These are phyloP conservation scores for Tricladium varicosporioides DNA, from an alignment of 2,329 filamentous ascomycete species.

Conservation along the genomic window DNA sequence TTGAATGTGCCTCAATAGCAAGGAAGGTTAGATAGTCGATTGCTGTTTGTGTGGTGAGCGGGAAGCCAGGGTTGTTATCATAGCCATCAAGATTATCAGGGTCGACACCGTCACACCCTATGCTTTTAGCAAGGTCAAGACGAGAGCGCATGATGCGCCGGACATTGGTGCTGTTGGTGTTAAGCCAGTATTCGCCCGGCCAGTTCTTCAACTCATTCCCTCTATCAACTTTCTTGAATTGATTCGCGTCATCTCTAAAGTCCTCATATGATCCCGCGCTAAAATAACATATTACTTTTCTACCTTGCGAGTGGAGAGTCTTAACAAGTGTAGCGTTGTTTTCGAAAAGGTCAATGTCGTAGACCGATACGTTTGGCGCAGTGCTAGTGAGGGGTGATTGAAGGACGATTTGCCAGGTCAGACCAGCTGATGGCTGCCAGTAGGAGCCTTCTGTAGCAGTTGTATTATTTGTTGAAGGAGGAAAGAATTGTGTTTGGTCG, in stretches of 20 bases:
- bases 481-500: background rate
- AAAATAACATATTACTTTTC: slow-evolving; percentile 72
- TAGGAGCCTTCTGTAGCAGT: slow-evolving; percentile 9
- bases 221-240: slow-evolving; percentile 53
- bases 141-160: slow-evolving; percentile 61
- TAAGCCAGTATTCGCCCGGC: slow-evolving; percentile 65
- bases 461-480: background rate
- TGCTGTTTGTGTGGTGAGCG: slow-evolving; percentile 53
- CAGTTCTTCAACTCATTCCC: slow-evolving; percentile 60
- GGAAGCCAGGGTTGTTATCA: slow-evolving; percentile 63
- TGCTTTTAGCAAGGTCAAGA: slow-evolving; percentile 54
- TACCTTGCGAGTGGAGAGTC: slow-evolving; percentile 46
- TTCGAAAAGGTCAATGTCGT: slow-evolving; percentile 42
- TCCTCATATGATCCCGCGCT: slow-evolving; percentile 67
- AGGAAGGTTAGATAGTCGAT: slow-evolving; percentile 60
- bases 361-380: slow-evolving; percentile 26
- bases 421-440: slow-evolving; percentile 3
- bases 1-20: slow-evolving; percentile 49
- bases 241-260: slow-evolving; percentile 51
- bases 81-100: slow-evolving; percentile 69
- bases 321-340: slow-evolving; percentile 45
- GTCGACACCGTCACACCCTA: slow-evolving; percentile 67
- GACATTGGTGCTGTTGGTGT: slow-evolving; percentile 54
- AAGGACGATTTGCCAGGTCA: slow-evolving; percentile 10
- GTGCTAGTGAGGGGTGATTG: slow-evolving; percentile 1